phyloP scores from a whole-genome alignment of 176 grass and related monocot genomes.

The Oryza coarctata region DNA sequence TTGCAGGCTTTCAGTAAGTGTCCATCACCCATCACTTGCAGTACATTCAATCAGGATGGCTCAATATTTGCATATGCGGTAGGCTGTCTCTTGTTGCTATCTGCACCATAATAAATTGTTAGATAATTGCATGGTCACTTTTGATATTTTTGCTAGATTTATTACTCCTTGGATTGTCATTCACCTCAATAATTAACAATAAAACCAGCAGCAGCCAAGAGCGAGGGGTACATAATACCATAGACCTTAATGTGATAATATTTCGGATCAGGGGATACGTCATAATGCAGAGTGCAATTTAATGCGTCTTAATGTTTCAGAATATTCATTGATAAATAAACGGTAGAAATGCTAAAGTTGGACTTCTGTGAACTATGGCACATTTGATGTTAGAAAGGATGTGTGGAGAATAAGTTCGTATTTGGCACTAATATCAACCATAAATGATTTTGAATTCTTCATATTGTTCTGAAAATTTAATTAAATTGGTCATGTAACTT shows the following conservation, averaged over 20 bases:
- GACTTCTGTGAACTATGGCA: conserved; percentile 5
- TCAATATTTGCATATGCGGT: conserved; percentile 95
- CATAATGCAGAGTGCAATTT: background rate
- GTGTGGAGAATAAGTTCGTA: background rate
- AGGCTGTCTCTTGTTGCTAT: conserved; percentile 37
- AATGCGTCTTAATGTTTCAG: background rate
- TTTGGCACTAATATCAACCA: background rate
- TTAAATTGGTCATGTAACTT: background rate
- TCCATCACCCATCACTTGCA: conserved; percentile 77
- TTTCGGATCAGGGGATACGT: background rate
- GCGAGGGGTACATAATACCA: background rate
- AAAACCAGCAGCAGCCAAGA: conserved; percentile 14
- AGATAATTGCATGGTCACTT: background rate
- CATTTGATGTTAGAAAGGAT: conserved; percentile 14
- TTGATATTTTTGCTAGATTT: conserved; percentile 16
- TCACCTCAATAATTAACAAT: conserved; percentile 4
- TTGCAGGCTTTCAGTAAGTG: conserved; percentile 77
- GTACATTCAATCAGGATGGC: conserved; percentile 89
- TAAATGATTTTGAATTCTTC: conserved; percentile 1
- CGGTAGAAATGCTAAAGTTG: background rate
- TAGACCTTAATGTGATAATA: background rate
- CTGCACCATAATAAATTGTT: background rate
- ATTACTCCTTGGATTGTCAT: conserved; percentile 7
- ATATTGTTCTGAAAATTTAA: conserved; percentile 13
- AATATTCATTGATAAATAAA: background rate